These are phyloP conservation scores for Mycocalia duriaeana DNA, from an alignment of 1,284 basidiomycete species.

Conservation along the genomic window DNA sequence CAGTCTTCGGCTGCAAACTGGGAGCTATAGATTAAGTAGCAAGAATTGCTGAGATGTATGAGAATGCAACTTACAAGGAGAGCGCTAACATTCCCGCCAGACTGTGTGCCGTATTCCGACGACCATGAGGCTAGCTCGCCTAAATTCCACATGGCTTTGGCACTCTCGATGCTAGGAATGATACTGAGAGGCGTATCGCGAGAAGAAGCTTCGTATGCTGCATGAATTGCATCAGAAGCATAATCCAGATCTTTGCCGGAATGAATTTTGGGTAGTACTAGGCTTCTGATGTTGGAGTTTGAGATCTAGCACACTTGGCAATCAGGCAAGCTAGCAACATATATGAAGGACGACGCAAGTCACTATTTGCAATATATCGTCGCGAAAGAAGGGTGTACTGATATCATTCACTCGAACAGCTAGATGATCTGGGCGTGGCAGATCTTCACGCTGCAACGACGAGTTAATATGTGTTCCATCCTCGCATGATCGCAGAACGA, in stretches of 20 bases:
- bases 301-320: constrained; percentile 31
- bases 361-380: constrained; percentile 69
- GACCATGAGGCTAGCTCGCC: constrained; percentile 64
- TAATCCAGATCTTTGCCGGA: constrained; percentile 59
- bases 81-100: constrained; percentile 48
- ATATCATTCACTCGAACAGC: constrained; percentile 77
- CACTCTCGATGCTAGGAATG: constrained; percentile 80
- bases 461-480: constrained; percentile 8
- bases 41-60: constrained; percentile 9
- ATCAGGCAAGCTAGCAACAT: constrained; percentile 1
- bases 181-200: constrained; percentile 44
- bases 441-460: constrained; percentile 26
- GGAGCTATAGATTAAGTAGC: neutral
- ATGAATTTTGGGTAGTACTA: constrained; percentile 80
- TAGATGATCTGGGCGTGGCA: constrained; percentile 47
- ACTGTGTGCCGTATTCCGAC: constrained; percentile 34
- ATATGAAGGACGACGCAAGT: constrained; percentile 12
- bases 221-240: constrained; percentile 43
- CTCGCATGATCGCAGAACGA: no score
- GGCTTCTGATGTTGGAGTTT: constrained; percentile 44
- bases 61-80: constrained; percentile 42
- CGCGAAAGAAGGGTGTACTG: constrained; percentile 65
- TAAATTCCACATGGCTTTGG: constrained; percentile 56
- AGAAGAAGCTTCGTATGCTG: constrained; percentile 15
- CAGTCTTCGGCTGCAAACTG: constrained; percentile 94